Conservation (phyloP, 495 filamentous ascomycete species). For the Penicillium longicatenatum region DNA sequence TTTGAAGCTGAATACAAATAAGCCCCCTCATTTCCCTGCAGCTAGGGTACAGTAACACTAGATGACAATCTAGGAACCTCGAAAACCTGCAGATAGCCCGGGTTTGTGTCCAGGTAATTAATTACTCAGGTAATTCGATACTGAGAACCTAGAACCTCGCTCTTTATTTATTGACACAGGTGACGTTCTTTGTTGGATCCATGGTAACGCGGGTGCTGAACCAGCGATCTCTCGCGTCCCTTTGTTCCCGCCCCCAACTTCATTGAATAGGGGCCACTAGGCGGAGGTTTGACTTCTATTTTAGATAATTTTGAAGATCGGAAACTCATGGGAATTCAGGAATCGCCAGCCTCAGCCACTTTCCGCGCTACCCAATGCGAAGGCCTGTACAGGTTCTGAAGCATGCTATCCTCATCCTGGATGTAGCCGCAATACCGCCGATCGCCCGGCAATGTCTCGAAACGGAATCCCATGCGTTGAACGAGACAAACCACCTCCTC, state of each 20-base stretch:
- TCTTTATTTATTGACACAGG: neutral
- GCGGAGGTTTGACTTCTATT: neutral
- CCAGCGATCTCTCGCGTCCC: conserved; percentile 2
- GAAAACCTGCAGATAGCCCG: neutral
- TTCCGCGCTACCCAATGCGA: conserved; percentile 87
- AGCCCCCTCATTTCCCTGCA: neutral
- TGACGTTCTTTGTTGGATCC: conserved; percentile 1
- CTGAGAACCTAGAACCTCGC: too few relatives aligned
- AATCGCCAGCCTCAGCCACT: neutral
- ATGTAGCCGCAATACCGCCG: conserved; percentile 74
- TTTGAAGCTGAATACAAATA: neutral
- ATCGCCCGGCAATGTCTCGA: conserved; percentile 56
- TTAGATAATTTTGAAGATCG: neutral
- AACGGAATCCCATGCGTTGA: conserved; percentile 71
- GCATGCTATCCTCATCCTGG: conserved; percentile 79
- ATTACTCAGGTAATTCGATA: too few relatives aligned
- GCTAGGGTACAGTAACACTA: neutral
- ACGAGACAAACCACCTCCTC: conserved; percentile 83
- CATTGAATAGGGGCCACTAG: neutral
- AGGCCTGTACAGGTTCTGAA: conserved; percentile 75
- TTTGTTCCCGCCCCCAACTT: conserved; percentile 17
- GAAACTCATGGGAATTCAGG: neutral
- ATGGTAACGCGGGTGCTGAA: conserved; percentile 4
- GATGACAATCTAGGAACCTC: neutral
- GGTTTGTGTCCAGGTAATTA: too few relatives aligned